These are phyloP conservation scores for Populus davidiana DNA, from an alignment of 345 rosid species.

Conservation along the genomic window DNA sequence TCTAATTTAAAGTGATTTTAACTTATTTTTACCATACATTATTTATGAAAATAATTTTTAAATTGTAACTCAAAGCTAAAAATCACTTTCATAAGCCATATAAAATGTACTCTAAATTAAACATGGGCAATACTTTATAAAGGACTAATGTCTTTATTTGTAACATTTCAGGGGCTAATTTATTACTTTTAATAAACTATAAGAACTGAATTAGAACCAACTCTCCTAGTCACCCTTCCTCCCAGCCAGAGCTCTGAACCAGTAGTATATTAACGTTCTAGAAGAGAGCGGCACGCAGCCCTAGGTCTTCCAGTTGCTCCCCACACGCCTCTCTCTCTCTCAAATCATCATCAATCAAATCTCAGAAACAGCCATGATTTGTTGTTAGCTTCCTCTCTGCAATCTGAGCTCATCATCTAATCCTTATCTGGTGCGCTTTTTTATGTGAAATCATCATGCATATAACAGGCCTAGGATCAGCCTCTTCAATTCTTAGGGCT, in stretches of 20 bases:
- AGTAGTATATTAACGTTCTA: not conserved
- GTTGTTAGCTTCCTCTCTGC: not conserved
- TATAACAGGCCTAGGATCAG: conserved; percentile 39
- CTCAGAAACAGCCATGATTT: not conserved
- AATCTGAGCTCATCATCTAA: not conserved
- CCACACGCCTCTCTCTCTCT: conserved; percentile 15
- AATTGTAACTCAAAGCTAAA: too few species aligned
- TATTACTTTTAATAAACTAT: too few species aligned
- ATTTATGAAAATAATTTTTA: too few species aligned
- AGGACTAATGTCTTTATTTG: too few species aligned
- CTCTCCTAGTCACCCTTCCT: not conserved
- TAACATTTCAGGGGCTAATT: too few species aligned
- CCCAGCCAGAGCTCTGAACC: not conserved
- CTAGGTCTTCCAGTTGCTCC: conserved; percentile 6
- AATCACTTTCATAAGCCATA: too few species aligned
- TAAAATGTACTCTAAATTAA: too few species aligned
- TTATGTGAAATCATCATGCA: conserved; percentile 54
- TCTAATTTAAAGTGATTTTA: too few species aligned
- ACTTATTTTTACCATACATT: too few species aligned
- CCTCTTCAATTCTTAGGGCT: conserved; percentile 63
- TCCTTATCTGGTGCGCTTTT: not conserved
- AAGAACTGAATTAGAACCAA: too few species aligned
- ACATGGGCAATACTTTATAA: too few species aligned
- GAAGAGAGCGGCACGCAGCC: conserved; percentile 19
- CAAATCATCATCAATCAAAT: not conserved